Conservation (phyloP, 441 rosid species). For the Raphanus hybrid region DNA sequence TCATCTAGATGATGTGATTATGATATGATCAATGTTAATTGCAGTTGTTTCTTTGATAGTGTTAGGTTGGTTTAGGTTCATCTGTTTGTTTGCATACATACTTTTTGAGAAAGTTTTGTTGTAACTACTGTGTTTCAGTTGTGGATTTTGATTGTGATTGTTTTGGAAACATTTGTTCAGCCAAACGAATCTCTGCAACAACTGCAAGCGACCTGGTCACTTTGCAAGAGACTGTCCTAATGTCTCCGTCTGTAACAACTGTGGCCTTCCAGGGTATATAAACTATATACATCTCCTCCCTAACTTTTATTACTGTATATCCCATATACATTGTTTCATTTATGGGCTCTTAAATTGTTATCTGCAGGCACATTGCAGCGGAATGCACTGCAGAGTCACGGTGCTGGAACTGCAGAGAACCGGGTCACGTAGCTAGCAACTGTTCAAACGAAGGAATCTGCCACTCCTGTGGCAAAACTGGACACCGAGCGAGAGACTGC, state of each 20-base stretch:
- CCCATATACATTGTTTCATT: not conserved
- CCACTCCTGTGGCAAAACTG: constrained; percentile 47
- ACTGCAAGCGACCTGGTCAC: constrained; percentile 84
- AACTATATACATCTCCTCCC: not conserved
- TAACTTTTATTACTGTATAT: not conserved
- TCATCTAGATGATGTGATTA: constrained; percentile 7
- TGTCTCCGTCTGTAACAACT: constrained; percentile 95
- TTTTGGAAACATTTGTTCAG: too few species aligned
- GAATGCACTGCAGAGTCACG: constrained; percentile 50
- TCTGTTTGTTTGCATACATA: constrained; percentile 10
- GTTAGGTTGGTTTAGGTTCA: constrained; percentile 12
- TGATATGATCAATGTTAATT: not conserved
- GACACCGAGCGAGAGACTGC: constrained; percentile 51
- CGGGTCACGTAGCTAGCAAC: constrained; percentile 44
- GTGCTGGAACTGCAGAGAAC: constrained; percentile 56
- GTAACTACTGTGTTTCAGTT: not conserved
- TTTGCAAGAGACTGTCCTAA: constrained; percentile 94
- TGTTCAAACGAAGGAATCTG: constrained; percentile 50
- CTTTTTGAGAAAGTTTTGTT: not conserved
- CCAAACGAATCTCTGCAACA: too few species aligned
- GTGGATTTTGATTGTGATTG: too few species aligned
- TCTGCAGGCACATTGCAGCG: constrained; percentile 45
- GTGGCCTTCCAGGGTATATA: constrained; percentile 91
- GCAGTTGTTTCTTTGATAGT: not conserved
- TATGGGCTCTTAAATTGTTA: not conserved